Evolutionary conservation across 768 basidiomycete species (phyloP).

Genomic region (Suillus decipiens): DNA sequence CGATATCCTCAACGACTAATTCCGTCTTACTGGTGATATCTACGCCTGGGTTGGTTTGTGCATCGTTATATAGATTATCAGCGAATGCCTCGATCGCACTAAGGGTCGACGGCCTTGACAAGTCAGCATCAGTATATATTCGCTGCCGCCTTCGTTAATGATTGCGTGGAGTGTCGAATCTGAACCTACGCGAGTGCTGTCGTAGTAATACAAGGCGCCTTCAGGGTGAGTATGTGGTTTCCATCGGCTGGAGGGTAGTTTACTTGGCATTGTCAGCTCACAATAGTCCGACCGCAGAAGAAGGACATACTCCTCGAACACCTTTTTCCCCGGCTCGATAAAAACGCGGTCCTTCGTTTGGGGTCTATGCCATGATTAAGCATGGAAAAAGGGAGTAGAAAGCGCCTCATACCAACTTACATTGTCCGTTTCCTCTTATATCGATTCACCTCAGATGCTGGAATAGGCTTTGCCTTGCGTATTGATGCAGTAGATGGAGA

Average conservation of each 20-base stretch:
- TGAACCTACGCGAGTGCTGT: constrained; percentile 37
- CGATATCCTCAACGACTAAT: constrained; percentile 24
- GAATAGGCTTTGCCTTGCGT: neutral
- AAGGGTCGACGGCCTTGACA: constrained; percentile 36
- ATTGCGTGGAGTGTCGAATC: neutral
- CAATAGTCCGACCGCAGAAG: neutral
- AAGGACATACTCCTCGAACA: constrained; percentile 7
- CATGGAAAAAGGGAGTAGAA: neutral
- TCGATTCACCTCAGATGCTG: neutral
- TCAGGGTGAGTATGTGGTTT: constrained; percentile 48
- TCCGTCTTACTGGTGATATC: constrained; percentile 37
- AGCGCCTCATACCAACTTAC: neutral
- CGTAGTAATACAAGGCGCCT: constrained; percentile 54
- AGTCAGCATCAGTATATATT: constrained; percentile 50
- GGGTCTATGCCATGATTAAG: constrained; percentile 1
- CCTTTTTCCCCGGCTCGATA: constrained; percentile 7
- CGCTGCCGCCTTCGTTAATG: constrained; percentile 28
- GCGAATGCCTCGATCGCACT: constrained; percentile 33
- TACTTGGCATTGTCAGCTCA: neutral
- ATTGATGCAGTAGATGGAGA: neutral
- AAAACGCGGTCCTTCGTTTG: neutral
- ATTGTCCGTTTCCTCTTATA: constrained; percentile 6
- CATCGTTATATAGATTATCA: constrained; percentile 5
- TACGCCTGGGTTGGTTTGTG: constrained; percentile 29
- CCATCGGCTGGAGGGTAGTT: constrained; percentile 39